phyloP scores from a whole-genome alignment of 176 grass and related monocot genomes.

The Lolium rigidum region DNA sequence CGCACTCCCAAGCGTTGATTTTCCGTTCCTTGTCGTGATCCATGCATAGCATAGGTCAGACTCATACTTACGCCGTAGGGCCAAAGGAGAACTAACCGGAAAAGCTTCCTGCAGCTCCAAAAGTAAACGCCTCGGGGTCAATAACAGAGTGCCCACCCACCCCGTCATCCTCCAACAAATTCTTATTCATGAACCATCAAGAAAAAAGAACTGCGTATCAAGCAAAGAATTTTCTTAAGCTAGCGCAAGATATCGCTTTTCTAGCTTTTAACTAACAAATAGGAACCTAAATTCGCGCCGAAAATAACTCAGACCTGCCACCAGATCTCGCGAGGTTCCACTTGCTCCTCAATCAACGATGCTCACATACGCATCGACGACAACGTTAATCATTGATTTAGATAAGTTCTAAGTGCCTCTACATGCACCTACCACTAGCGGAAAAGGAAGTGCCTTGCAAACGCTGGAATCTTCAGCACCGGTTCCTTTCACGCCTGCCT shows the following conservation, averaged over 20 bases:
- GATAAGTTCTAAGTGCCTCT: slow-evolving; percentile 52
- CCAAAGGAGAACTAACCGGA: slow-evolving; percentile 35
- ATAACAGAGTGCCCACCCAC: slow-evolving; percentile 30
- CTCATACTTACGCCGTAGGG: slow-evolving; percentile 38
- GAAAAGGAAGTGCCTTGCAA: slow-evolving; percentile 28
- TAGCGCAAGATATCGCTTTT: neutral
- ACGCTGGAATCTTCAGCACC: slow-evolving; percentile 50
- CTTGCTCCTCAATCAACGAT: slow-evolving; percentile 51
- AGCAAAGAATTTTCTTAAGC: neutral
- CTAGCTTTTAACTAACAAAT: neutral
- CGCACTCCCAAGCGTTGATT: neutral
- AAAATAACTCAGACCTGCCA: too few relatives aligned
- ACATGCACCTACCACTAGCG: slow-evolving; percentile 50
- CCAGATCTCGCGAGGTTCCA: slow-evolving; percentile 20
- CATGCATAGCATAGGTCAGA: slow-evolving; percentile 36
- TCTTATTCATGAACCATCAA: neutral
- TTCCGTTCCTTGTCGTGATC: slow-evolving; percentile 17
- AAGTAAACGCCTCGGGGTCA: slow-evolving; percentile 5
- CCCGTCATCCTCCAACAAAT: neutral
- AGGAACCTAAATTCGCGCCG: neutral
- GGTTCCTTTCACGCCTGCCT: slow-evolving; percentile 40
- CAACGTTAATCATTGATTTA: slow-evolving; percentile 48
- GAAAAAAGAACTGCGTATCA: neutral
- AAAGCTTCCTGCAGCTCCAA: slow-evolving; percentile 6
- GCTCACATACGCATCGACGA: slow-evolving; percentile 21